Evolutionary conservation across 2,329 filamentous ascomycete genomes (phyloP).

Genomic region (Basipetospora chlamydospora): DNA sequence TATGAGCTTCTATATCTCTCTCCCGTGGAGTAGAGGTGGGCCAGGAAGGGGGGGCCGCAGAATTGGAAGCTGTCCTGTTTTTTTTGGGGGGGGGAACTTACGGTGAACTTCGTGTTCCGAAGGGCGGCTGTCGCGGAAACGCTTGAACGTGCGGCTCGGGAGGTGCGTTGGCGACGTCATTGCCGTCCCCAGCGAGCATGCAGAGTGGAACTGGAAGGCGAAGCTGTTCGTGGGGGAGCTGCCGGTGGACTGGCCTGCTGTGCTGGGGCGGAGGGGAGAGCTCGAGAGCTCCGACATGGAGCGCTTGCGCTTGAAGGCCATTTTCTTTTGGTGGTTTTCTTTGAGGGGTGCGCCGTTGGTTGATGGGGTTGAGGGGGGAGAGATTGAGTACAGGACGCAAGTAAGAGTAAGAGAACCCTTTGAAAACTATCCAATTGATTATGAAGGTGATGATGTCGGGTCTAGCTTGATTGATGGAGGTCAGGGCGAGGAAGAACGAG

Average conservation of each 20-base stretch:
- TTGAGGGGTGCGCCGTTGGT: no score
- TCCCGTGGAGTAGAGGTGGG: no score
- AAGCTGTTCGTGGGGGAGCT: conserved; percentile 20
- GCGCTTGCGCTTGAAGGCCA: conserved; percentile 49
- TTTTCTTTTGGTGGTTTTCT: no score
- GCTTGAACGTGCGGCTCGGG: conserved; percentile 44
- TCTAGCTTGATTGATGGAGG: no score
- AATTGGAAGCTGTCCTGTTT: no score
- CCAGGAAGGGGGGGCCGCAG: no score
- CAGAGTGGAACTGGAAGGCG: conserved; percentile 24
- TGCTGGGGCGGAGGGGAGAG: conserved; percentile 1
- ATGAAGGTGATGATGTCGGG: not conserved
- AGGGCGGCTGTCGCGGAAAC: conserved; percentile 43
- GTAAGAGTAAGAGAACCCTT: no score
- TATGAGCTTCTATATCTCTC: no score
- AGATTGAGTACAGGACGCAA: no score
- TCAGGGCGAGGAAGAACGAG: no score
- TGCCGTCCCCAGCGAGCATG: conserved; percentile 15
- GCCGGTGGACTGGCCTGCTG: not conserved
- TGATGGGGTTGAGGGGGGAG: no score
- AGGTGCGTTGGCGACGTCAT: conserved; percentile 21
- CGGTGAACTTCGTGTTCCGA: conserved; percentile 40
- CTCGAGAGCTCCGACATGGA: conserved; percentile 38
- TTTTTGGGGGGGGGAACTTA: conserved; percentile 28
- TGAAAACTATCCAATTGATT: no score